Evolutionary conservation across 768 basidiomycete species (phyloP).

Genomic region (Boletus eberwhitei): DNA sequence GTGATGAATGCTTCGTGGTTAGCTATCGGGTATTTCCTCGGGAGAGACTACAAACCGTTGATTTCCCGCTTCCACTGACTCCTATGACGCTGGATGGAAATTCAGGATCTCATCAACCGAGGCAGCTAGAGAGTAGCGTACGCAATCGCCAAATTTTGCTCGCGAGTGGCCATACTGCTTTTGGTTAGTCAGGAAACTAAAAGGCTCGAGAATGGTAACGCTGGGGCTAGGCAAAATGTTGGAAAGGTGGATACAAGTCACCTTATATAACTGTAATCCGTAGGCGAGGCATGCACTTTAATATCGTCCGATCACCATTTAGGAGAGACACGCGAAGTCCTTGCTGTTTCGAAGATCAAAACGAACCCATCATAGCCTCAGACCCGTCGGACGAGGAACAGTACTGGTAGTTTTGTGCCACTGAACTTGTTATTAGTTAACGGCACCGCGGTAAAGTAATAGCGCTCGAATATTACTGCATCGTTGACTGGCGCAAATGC

Average conservation of each 20-base stretch:
- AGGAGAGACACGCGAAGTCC: slow-evolving; percentile 17
- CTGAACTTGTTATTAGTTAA: background rate
- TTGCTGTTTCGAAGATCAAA: slow-evolving; percentile 16
- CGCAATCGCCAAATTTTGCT: slow-evolving; percentile 25
- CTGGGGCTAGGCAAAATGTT: background rate
- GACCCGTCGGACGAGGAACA: background rate
- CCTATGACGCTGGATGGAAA: slow-evolving; percentile 29
- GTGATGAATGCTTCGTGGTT: background rate
- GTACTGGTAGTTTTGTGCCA: background rate
- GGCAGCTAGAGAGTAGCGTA: slow-evolving; percentile 9
- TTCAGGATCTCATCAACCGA: slow-evolving; percentile 2
- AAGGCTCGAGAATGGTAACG: background rate
- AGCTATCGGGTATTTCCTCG: background rate
- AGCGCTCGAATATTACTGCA: background rate
- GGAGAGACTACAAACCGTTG: slow-evolving; percentile 22
- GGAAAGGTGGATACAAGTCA: background rate
- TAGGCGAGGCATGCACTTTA: slow-evolving; percentile 3
- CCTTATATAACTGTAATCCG: slow-evolving; percentile 18
- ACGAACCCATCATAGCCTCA: slow-evolving; percentile 20
- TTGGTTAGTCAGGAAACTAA: background rate
- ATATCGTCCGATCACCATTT: background rate
- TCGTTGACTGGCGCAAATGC: background rate
- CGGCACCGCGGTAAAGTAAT: slow-evolving; percentile 3
- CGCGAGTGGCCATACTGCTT: slow-evolving; percentile 13
- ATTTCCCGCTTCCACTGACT: slow-evolving; percentile 30